These are phyloP conservation scores for Suzukiozyma palmioleophila DNA, from an alignment of 1,139 yeast genomes.

Conservation along the genomic window DNA sequence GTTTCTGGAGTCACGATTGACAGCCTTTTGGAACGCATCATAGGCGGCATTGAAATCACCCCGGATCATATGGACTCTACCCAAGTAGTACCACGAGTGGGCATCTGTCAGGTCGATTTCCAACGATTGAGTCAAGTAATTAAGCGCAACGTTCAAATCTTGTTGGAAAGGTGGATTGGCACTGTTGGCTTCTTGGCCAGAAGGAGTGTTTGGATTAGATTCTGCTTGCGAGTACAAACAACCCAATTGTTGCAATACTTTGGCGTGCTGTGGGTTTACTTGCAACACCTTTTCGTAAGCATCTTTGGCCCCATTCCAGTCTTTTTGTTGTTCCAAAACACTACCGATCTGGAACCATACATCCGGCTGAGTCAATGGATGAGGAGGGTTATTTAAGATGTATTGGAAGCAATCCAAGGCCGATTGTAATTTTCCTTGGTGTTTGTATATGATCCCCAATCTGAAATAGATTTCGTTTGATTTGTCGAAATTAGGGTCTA, in stretches of 20 bases:
- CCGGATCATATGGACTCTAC: slow-evolving; percentile 94
- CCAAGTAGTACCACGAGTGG: slow-evolving; percentile 94
- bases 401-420: slow-evolving; percentile 94
- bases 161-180: slow-evolving; percentile 34
- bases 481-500: slow-evolving; percentile 94
- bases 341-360: slow-evolving; percentile 98
- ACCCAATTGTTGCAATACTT: slow-evolving; percentile 92
- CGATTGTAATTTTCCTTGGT: slow-evolving; percentile 80
- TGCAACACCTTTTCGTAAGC: slow-evolving; percentile 91
- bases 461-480: slow-evolving; percentile 95
- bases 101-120: slow-evolving; percentile 91
- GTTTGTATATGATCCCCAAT: slow-evolving; percentile 94
- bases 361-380: slow-evolving; percentile 93
- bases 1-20: slow-evolving; percentile 90
- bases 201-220: slow-evolving; percentile 18
- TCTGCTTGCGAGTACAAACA: slow-evolving; percentile 88
- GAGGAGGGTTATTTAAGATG: slow-evolving; percentile 86
- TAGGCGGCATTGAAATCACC: slow-evolving; percentile 94
- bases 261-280: slow-evolving; percentile 91
- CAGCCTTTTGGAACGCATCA: slow-evolving; percentile 98
- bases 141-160: slow-evolving; percentile 79
- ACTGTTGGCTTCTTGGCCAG: slow-evolving; percentile 14
- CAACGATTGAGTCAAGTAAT: slow-evolving; percentile 76
- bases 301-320: slow-evolving; percentile 86
- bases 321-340: slow-evolving; percentile 90